These are phyloP conservation scores for Dictyostelium discoideum DNA, from an alignment of 78 protist genomes.

Conservation along the genomic window dicty_2.7 NC_007088.5:6021501-6022000, in stretches of 20 bases:
- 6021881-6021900: constrained; percentile 26
- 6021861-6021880: constrained; percentile 38
- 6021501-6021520: constrained; percentile 27
- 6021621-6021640: not conserved
- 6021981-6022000: constrained; percentile 46
- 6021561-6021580: constrained; percentile 40
- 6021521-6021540: constrained; percentile 46
- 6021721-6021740: constrained; percentile 47
- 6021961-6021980: constrained; percentile 63
- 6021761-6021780: constrained; percentile 60
- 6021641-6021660: no score
- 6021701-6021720: not conserved
- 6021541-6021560: constrained; percentile 52
- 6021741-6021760: constrained; percentile 19
- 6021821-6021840: constrained; percentile 47
- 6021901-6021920: constrained; percentile 27
- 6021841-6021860: constrained; percentile 69
- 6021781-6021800: constrained; percentile 31
- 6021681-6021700: not conserved
- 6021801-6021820: constrained; percentile 37
- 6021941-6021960: constrained; percentile 36
- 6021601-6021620: constrained; percentile 43
- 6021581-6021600: constrained; percentile 11
- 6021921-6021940: constrained; percentile 54
- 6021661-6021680: not conserved